Conservation (phyloP, 2,329 filamentous ascomycete species). For the Xylaria sp. region DNA sequence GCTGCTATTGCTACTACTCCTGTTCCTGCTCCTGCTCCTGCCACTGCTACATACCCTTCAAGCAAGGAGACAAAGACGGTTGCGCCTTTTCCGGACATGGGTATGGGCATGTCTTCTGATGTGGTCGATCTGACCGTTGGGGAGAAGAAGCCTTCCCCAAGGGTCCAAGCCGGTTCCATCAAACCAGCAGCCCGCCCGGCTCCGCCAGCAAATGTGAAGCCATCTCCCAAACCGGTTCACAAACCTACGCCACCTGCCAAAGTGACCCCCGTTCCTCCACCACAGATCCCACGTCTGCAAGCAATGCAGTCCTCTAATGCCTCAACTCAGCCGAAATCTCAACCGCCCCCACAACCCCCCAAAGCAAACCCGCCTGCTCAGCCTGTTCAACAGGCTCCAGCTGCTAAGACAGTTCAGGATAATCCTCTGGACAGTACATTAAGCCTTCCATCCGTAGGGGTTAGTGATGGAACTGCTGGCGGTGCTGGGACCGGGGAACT, state of each 20-base stretch:
- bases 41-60: conserved; percentile 46
- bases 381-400: conserved; percentile 36
- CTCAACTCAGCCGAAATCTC: conserved; percentile 39
- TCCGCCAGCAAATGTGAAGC: conserved; percentile 45
- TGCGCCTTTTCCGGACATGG: conserved; percentile 69
- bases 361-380: conserved; percentile 29
- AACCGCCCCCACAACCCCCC: conserved; percentile 32
- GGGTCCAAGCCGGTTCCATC: conserved; percentile 41
- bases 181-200: conserved; percentile 38
- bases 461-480: conserved; percentile 32
- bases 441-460: conserved; percentile 32
- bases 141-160: conserved; percentile 46
- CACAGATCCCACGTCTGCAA: conserved; percentile 45
- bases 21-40: conserved; percentile 27
- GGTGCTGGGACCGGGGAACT: conserved; percentile 52
- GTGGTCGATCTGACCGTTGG: conserved; percentile 47
- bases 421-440: conserved; percentile 40
- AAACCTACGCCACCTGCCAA: conserved; percentile 43
- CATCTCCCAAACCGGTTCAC: conserved; percentile 45
- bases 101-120: conserved; percentile 56
- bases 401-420: conserved; percentile 42
- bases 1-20: conserved; percentile 35
- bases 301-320: conserved; percentile 39
- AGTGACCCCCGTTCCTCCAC: conserved; percentile 46
- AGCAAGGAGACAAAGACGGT: conserved; percentile 57